A percentile compares a stretch with the other conserved stretches of the same genome.
These are phyloP conservation scores for Stenocarpella maydis DNA, from an alignment of 2,329 filamentous ascomycete species.

Conservation along the genomic window DNA sequence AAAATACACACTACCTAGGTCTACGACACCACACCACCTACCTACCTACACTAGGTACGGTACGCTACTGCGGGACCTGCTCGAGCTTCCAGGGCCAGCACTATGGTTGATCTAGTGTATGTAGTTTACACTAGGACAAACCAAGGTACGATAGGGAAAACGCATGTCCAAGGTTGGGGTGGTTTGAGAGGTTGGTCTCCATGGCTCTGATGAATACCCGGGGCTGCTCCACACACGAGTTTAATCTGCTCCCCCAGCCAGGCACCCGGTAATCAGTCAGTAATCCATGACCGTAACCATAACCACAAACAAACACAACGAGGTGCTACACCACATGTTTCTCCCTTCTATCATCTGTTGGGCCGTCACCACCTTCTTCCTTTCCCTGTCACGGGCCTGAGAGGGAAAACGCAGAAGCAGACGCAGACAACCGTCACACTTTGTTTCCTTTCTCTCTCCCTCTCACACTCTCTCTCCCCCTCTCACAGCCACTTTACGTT, in stretches of 20 bases:
- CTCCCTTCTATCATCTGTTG: background rate
- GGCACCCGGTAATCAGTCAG: background rate
- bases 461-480: background rate
- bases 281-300: background rate
- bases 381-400: background rate
- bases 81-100: background rate
- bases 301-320: background rate
- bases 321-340: constrained; percentile 12
- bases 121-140: background rate
- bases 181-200: constrained; percentile 9
- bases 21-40: too few species aligned
- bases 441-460: background rate
- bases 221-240: background rate
- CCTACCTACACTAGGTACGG: too few species aligned
- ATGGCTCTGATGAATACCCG: constrained; percentile 18
- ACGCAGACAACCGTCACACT: background rate
- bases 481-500: too few species aligned
- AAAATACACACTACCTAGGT: too few species aligned
- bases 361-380: constrained; percentile 9
- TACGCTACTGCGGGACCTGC: too few species aligned
- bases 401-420: background rate
- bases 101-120: background rate
- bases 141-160: background rate
- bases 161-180: constrained; percentile 1
- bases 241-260: background rate